Evolutionary conservation across 371 early-diverging fungal genomes (phyloP).

Genomic region (Dichotomocladium elegans): DNA sequence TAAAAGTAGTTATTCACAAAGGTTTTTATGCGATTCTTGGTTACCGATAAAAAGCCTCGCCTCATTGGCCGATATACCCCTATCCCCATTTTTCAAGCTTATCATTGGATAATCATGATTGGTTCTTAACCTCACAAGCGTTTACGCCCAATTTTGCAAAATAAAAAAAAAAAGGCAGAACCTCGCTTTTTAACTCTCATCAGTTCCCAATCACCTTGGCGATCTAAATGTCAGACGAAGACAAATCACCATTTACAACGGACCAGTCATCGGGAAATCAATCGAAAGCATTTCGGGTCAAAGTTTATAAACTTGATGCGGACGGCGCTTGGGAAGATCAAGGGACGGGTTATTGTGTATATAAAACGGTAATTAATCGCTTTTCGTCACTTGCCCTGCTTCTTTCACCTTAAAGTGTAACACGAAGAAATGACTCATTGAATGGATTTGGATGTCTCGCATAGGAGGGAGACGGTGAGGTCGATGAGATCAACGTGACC

Average conservation of each 20-base stretch:
- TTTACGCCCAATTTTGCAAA: too few species aligned
- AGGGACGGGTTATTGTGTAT: constrained; percentile 75
- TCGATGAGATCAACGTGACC: constrained; percentile 57
- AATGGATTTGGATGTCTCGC: constrained; percentile 10
- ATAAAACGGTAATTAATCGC: constrained; percentile 36
- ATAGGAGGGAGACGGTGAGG: constrained; percentile 36
- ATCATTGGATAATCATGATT: too few species aligned
- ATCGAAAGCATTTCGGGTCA: constrained; percentile 52
- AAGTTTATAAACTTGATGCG: constrained; percentile 70
- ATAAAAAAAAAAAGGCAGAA: too few species aligned
- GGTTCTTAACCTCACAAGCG: too few species aligned
- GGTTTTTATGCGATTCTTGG: too few species aligned
- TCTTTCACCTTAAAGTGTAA: neutral
- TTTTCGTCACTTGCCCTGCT: neutral
- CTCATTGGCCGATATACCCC: too few species aligned
- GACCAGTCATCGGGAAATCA: neutral
- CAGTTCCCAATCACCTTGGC: too few species aligned
- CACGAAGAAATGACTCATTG: constrained; percentile 13
- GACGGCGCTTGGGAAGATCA: constrained; percentile 75
- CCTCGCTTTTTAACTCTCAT: too few species aligned
- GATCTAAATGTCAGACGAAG: neutral
- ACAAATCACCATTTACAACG: neutral
- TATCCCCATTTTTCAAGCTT: too few species aligned
- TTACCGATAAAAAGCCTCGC: too few species aligned
- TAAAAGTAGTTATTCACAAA: too few species aligned